Base-by-base conservation (phyloP, 129 eudicot species). In the Heracleum sosnowskyi region DNA sequence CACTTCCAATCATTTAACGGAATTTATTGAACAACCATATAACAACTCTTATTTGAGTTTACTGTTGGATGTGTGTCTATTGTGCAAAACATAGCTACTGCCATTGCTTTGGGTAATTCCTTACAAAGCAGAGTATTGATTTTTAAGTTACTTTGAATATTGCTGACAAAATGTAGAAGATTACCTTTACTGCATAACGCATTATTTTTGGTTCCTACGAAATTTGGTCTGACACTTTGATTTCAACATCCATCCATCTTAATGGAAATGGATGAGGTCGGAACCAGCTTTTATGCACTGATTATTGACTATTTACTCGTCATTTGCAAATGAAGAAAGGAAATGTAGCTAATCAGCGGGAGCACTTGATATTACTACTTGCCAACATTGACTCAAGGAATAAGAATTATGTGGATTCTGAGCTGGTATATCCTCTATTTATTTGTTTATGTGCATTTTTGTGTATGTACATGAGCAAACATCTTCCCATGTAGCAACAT, bases 261-360 rank as follows among this genome's bases (percentile, higher is more conserved):
- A 20, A 37, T 81, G 60, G 76, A 36, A 44, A 40, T 40, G 68
- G 51, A 20, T 42, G 49, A 69, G 15, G 45, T 68, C 39, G 70
- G 55, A 33, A 63, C 42, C 57, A 37, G 26, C 45, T 77, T 28
- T 41, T 76, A 39, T 75, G 29, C 70, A 82, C 84, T 84, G 78
- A 83, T 79, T 79, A 41, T 80, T 44, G 69, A 42, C 69, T 77
- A 42, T 82, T 62, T 18, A 77, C 76, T 63, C 71, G 39, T 75
- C 62, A n/a, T 45, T 84, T 49, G 79, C 39, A 77, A 45, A 76
- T 91, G 86, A 83, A 96, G 99, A 92, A 96, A 92, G 97, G 97
- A 90, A 96, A 96, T 85, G 99, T 90, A 40, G 97, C 96, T 31
- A 96, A 96, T 86, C 99, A 96, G 80, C 85, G 99, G 84, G 99